Conservation (phyloP, 140 eudicot genomes). For the Bidens hawaiensis region DNA sequence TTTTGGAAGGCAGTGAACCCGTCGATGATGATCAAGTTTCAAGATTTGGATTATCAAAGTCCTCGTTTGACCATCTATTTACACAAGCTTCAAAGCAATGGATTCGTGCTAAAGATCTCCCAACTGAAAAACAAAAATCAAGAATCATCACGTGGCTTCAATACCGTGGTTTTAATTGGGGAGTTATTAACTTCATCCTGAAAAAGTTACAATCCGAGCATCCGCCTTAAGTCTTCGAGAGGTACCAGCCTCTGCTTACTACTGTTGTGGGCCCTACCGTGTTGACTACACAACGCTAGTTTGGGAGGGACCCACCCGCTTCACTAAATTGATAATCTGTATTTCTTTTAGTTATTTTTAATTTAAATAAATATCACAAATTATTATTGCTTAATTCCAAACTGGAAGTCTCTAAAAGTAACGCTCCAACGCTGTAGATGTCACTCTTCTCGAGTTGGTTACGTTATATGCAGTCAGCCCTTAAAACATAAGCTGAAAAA, state of each 20-base stretch:
- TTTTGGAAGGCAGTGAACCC: slow-evolving; percentile 51
- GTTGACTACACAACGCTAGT: slow-evolving; percentile 9
- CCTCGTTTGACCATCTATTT: slow-evolving; percentile 60
- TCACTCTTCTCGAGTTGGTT: too few relatives aligned
- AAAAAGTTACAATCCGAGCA: slow-evolving; percentile 62
- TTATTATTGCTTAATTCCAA: neutral
- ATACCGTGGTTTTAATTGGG: slow-evolving; percentile 86
- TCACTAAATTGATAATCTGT: slow-evolving; percentile 10
- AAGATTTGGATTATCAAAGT: slow-evolving; percentile 55
- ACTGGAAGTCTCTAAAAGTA: too few relatives aligned
- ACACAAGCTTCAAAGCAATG: slow-evolving; percentile 85
- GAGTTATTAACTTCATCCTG: slow-evolving; percentile 42
- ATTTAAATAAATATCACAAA: neutral
- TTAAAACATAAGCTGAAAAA: too few relatives aligned
- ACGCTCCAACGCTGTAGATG: too few relatives aligned
- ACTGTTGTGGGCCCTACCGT: slow-evolving; percentile 1
- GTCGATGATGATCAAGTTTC: slow-evolving; percentile 38
- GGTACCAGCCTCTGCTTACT: slow-evolving; percentile 6
- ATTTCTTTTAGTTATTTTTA: slow-evolving; percentile 13
- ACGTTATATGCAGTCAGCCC: too few relatives aligned
- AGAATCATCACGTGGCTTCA: slow-evolving; percentile 83
- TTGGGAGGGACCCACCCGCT: slow-evolving; percentile 9
- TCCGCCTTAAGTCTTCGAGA: slow-evolving; percentile 35
- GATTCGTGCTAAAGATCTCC: slow-evolving; percentile 45
- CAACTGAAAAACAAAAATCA: slow-evolving; percentile 60